phyloP scores from a whole-genome alignment of 164 flowering plant species.

The Magnolia changhungtana region DNA sequence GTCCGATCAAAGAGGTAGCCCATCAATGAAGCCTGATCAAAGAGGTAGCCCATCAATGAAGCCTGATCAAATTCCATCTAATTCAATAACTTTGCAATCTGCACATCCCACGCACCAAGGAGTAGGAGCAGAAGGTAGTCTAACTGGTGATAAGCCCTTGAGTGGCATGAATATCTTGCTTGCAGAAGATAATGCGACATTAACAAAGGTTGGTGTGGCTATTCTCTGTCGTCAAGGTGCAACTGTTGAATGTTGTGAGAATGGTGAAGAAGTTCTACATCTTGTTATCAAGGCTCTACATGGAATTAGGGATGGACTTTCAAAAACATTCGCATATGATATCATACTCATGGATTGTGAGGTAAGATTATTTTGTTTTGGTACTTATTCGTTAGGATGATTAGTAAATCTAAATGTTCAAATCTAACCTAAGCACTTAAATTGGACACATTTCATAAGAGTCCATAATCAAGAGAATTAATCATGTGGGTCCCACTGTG shows the following conservation, averaged over 20 bases:
- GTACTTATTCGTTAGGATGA: no score
- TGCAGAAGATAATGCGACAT: conserved; percentile 43
- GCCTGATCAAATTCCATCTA: neutral
- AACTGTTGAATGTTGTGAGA: conserved; percentile 27
- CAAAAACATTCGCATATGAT: conserved; percentile 36
- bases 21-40: neutral
- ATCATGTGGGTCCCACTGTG: no score
- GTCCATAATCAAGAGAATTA: no score
- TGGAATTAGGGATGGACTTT: conserved; percentile 4
- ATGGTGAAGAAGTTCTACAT: conserved; percentile 52
- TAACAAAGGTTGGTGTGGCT: conserved; percentile 19
- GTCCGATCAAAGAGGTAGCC: neutral
- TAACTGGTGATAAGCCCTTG: conserved; percentile 21
- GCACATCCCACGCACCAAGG: no score
- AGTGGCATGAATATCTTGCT: conserved; percentile 55
- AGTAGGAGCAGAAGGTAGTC: neutral
- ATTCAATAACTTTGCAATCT: neutral
- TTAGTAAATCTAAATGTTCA: no score
- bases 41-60: neutral
- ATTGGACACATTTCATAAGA: no score
- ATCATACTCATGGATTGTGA: conserved; percentile 64
- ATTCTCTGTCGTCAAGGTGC: conserved; percentile 42
- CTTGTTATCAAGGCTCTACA: conserved; percentile 25
- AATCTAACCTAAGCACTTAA: no score
- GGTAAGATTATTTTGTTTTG: conserved; percentile 30